Evolutionary conservation across 192 early-diverging fungal species (phyloP), one percentile per base, ranked within the genome.

Genomic region (Diversispora eburnea): DNA sequence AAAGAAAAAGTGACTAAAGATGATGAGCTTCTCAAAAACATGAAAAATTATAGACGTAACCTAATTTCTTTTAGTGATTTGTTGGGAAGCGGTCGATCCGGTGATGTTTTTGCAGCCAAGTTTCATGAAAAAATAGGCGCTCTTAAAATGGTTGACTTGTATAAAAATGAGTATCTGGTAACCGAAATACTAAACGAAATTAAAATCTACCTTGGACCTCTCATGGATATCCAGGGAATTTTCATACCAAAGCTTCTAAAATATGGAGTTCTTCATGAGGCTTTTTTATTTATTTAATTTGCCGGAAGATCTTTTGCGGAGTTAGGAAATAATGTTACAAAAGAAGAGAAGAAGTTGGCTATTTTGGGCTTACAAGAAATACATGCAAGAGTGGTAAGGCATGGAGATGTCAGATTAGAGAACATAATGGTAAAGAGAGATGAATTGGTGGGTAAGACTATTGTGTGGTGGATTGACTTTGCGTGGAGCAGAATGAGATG

Each of bases 401-500:
- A 78, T 68, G 74, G 77, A 3, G 77, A 75, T 42, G 68, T 75
- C 19, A 60, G 65, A 25, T 52, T 72, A 49, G 57, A 76, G 12
- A 79, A 79, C 46, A 79, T 76, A 69, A 15, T 79, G 7, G 57
- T 76, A 20, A 6, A 69, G 57, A 71, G 65, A 0, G 13, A 60
- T n/a, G 39, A 78, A 51, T 3, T 39, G n/a, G 12, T 1, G 12
- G n/a, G 3, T 39, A 41, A n/a, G 10, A 25, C 67, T 55, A 8
- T 9, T 69, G 67, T 54, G 51, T 22, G 51, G 67, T 69, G 67
- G 67, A 69, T 69, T 69, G 67, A 69, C 13, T 69, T 69, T 69
- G 67, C 8, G 4, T 69, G 67, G 52, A 69, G 64, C 17, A 46
- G 47, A 66, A 48, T 66, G 64, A 48, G 8, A 48, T 7, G 41